Conservation (phyloP, 2,329 filamentous ascomycete genomes). For the Fusarium siculi region DNA sequence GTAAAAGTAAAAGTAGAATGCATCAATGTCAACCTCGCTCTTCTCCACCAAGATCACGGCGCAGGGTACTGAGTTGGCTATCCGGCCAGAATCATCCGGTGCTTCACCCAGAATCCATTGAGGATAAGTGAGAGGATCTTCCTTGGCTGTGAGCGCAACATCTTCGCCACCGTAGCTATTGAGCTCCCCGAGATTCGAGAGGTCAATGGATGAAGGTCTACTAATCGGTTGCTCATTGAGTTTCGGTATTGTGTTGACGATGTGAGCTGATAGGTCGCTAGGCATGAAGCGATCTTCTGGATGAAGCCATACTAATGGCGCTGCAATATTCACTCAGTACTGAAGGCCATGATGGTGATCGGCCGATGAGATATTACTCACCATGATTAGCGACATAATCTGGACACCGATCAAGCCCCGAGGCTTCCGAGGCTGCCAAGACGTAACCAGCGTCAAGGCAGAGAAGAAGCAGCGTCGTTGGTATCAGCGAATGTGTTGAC, state of each 20-base stretch:
- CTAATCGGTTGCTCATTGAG: slow-evolving; percentile 29
- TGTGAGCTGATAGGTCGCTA: slow-evolving; percentile 45
- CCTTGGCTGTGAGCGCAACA: slow-evolving; percentile 41
- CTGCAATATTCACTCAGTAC: slow-evolving; percentile 25
- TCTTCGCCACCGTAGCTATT: slow-evolving; percentile 31
- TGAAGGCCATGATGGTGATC: not conserved
- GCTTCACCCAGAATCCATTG: slow-evolving; percentile 44
- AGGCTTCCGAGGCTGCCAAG: slow-evolving; percentile 15
- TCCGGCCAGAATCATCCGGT: slow-evolving; percentile 34
- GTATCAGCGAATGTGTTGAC: not conserved
- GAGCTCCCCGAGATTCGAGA: slow-evolving; percentile 46
- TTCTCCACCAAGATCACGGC: slow-evolving; percentile 48
- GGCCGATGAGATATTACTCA: slow-evolving; percentile 28
- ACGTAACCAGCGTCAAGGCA: slow-evolving; percentile 2
- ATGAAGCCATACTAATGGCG: slow-evolving; percentile 49
- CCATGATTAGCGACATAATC: slow-evolving; percentile 47
- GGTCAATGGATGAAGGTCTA: slow-evolving; percentile 34
- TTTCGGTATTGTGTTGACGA: slow-evolving; percentile 45
- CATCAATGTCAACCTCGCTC: slow-evolving; percentile 42
- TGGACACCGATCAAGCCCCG: slow-evolving; percentile 31
- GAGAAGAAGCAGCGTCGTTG: slow-evolving; percentile 6
- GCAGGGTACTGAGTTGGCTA: slow-evolving; percentile 44
- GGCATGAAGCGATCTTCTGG: slow-evolving; percentile 47
- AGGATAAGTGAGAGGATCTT: slow-evolving; percentile 43
- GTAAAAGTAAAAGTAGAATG: slow-evolving; percentile 51